Evolutionary conservation across 139 green algal genomes (phyloP), one percentile per base, ranked within the genome.

Genomic region (Chlorella sp.): DNA sequence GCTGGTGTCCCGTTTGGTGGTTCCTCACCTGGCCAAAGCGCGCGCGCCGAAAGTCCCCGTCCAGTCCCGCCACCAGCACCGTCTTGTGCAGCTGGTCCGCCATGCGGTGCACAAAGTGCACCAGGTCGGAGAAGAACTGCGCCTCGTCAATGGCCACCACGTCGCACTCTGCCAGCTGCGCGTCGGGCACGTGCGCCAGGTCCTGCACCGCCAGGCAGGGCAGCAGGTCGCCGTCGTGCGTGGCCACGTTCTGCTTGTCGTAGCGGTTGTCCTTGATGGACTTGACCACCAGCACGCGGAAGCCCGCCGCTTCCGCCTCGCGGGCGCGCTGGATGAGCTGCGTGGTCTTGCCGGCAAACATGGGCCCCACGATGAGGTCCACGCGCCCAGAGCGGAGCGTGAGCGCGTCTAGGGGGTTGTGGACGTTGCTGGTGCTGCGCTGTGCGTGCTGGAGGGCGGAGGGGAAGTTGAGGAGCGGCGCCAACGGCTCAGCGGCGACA

Each of bases 81-180:
- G 35, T 76, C 83, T 94, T 94, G 70, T 72, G 61, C 59, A 93
- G 74, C 22, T 64, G 5, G 59, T 96, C 91, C 2, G 87, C 83
- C 0, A 63, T 36, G 2, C 23, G 1, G 20, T 23, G 30, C 33
- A 88, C 92, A 26, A 91, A 93, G 0, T 89, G 77, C 0, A 77
- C 61, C 55, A 97, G 81, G 81, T 94, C 92, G 30, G 74, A 49
- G 62, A 94, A 91, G 59, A 81, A 69, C 35, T 64, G 92, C 1
- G 86, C 90, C 62, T 97, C 92, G 49, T 97, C 92, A 36, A 97
- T 85, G 0, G 88, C 92, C 36, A 97, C 81, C 3, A 93, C 84
- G 10, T 92, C 33, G 0, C 33, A 35, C 14, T 3, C 26, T 4
- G 32, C 32, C 32, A 68, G 78, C 70, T 62, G 70, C 32, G 63